Base-by-base conservation (phyloP, 768 basidiomycete genomes). In the Lepiota brunneoincarnata region DNA sequence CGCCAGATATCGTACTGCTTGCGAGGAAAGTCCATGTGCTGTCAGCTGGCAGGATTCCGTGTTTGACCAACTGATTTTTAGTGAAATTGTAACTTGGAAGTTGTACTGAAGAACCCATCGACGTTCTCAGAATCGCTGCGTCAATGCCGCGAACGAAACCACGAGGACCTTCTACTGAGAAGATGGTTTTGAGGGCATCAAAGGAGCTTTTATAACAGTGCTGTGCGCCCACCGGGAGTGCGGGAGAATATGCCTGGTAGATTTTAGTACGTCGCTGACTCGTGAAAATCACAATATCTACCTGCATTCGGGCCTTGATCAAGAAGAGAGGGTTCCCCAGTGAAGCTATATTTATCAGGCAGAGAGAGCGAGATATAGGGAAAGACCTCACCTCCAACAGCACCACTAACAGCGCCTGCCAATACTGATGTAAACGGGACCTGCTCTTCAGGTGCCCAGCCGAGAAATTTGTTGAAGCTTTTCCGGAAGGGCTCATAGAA, bases 221-320 rank as follows among this genome's bases (percentile, higher is more conserved):
- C 64, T 99, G 97, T 7, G 93, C 80, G 54, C 97, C 97, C 49
- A 99, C 92, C 6, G 97, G 96, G 10, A 98, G 77, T 37, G 86
- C 83, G 6, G 96, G 94, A 0, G 95, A 98, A 72, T 93, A 99
- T 24, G 97, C 97, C 87, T 91, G 53, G 21, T 4, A 28, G 47
- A 26, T 9, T 24, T 20, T 10, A 48, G 39, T 41, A 41, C 42
- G 45, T 49, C 21, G 28, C 37, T 9, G 17, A 21, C n/a, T 49
- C 37, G 31, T 10, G 31, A 31, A n/a, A 42, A 15, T n/a, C 14
- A 28, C 37, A 36, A n/a, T 43, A 55, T 69, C 45, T 15, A 87
- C 89, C 79, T 99, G 97, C 89, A 99, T 98, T 41, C 97, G 84
- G 4, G 97, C 97, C 73, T 99, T 99, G 66, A 99, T 84, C 53